Evolutionary conservation across 2,329 filamentous ascomycete genomes (phyloP).

Genomic region (Colletotrichum agaves): DNA sequence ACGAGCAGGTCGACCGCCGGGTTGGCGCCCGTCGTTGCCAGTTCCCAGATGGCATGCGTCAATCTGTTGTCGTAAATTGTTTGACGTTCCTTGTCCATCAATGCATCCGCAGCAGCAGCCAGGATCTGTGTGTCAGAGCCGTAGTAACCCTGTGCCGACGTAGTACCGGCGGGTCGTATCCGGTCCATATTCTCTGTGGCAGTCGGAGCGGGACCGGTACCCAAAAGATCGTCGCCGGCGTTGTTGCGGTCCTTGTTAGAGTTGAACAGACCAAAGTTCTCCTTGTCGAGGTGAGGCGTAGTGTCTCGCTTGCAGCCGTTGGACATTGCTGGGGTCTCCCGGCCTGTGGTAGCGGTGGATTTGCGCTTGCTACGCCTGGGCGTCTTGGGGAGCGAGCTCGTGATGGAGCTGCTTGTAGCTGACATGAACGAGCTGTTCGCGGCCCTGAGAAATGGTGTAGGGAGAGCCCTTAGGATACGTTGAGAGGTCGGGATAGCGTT

Average conservation of each 20-base stretch:
- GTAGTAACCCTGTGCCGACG: slow-evolving; percentile 37
- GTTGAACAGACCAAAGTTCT: slow-evolving; percentile 52
- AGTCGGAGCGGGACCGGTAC: slow-evolving; percentile 39
- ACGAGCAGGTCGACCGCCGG: slow-evolving; percentile 93
- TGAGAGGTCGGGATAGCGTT: slow-evolving; percentile 93
- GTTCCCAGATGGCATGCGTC: slow-evolving; percentile 93
- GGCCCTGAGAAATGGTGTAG: slow-evolving; percentile 89
- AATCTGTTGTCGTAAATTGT: slow-evolving; percentile 83
- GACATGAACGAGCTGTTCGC: slow-evolving; percentile 97
- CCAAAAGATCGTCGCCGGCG: slow-evolving; percentile 36
- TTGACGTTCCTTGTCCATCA: slow-evolving; percentile 78
- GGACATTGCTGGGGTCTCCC: slow-evolving; percentile 46
- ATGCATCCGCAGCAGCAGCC: slow-evolving; percentile 67
- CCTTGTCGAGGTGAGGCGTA: slow-evolving; percentile 58
- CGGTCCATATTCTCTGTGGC: slow-evolving; percentile 62
- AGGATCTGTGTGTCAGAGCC: slow-evolving; percentile 50
- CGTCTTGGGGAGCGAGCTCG: slow-evolving; percentile 78
- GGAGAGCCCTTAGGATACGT: slow-evolving; percentile 87
- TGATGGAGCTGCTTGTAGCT: slow-evolving; percentile 87
- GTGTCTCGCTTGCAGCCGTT: slow-evolving; percentile 46
- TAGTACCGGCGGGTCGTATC: slow-evolving; percentile 47
- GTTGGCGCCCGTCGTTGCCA: slow-evolving; percentile 90
- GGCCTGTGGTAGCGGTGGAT: slow-evolving; percentile 53
- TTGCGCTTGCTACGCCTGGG: slow-evolving; percentile 71
- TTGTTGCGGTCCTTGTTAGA: slow-evolving; percentile 44